Evolutionary conservation across 306 rosid species (phyloP), one percentile per base, ranked within the genome.

Genomic region (Glycine soja): DNA sequence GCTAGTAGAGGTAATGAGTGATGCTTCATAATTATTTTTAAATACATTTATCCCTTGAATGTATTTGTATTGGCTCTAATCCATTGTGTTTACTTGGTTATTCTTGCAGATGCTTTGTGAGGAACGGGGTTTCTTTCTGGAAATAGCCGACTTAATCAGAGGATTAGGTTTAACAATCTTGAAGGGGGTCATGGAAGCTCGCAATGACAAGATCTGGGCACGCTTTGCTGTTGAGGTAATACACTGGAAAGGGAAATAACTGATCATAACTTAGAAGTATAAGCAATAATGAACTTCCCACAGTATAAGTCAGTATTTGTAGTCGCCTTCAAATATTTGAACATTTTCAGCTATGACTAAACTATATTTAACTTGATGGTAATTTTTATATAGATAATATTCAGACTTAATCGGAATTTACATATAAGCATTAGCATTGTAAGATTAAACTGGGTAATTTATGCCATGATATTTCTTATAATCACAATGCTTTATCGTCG

Each of bases 121-220:
- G 84, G 99, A 93, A 57, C 90, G 95, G 3, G 99, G 98, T 52
- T 88, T 93, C 89, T 93, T 95, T 79, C 75, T 95, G 56, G 99
- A 95, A 88, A 93, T 95, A 76, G 99, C 99, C 56, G 97, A 95
- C 77, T 83, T 93, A 76, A 88, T 95, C 69, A 87, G 93, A 84
- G 98, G 97, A 70, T 65, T 95, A 91, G 98, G 99, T 56, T 89
- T 95, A 90, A 93, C 97, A 64, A 95, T 95, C 85, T 85, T 95
- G 86, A 93, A 90, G 63, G 99, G 98, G 15, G 92, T 93, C 79
- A 95, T 93, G 94, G 99, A 95, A 92, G 83, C 90, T 61, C 91
- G 92, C 57, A 89, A 92, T 76, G 92, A 93, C 85, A 95, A 95
- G 88, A 91, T 93, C 85, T 95, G 99, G 99, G 99, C 99, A n/a